Conservation (phyloP, 1,284 basidiomycete species). For the Lentinus polychrous region DNA sequence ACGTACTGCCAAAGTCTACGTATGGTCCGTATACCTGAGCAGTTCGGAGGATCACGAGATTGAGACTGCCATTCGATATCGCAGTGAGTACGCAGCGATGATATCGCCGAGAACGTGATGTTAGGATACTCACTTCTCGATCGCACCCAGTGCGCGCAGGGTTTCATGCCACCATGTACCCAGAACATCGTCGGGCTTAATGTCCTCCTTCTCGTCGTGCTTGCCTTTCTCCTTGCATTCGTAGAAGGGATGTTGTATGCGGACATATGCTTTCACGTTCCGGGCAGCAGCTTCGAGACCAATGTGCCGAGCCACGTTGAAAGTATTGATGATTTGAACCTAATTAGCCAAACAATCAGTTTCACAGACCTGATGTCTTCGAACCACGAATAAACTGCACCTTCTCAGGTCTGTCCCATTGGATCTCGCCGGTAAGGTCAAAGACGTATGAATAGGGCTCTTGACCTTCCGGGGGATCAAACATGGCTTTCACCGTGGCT, state of each 20-base stretch:
- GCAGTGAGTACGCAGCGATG: constrained; percentile 1
- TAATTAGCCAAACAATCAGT: constrained; percentile 20
- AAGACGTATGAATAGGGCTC: constrained; percentile 69
- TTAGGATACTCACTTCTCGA: constrained; percentile 48
- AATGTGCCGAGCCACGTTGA: constrained; percentile 62
- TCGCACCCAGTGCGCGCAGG: constrained; percentile 67
- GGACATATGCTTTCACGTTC: constrained; percentile 71
- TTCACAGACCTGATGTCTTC: constrained; percentile 2
- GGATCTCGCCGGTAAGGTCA: constrained; percentile 77
- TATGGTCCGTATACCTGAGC: constrained; percentile 76
- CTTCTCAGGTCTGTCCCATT: constrained; percentile 72
- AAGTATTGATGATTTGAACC: constrained; percentile 78
- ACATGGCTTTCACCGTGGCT: constrained; percentile 56
- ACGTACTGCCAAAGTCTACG: constrained; percentile 48
- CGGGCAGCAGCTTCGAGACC: constrained; percentile 62
- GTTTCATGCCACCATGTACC: constrained; percentile 92
- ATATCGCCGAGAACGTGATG: constrained; percentile 3
- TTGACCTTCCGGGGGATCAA: constrained; percentile 68
- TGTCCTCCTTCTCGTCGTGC: constrained; percentile 68
- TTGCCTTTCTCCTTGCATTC: constrained; percentile 63
- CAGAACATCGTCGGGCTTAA: constrained; percentile 65
- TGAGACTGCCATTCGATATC: constrained; percentile 48
- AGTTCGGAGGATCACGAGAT: constrained; percentile 71
- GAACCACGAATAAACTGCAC: constrained; percentile 29
- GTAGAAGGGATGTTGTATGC: constrained; percentile 79